These are phyloP conservation scores for Panicum virgatum DNA, from an alignment of 202 grass and related monocot species.

Conservation along the genomic window DNA sequence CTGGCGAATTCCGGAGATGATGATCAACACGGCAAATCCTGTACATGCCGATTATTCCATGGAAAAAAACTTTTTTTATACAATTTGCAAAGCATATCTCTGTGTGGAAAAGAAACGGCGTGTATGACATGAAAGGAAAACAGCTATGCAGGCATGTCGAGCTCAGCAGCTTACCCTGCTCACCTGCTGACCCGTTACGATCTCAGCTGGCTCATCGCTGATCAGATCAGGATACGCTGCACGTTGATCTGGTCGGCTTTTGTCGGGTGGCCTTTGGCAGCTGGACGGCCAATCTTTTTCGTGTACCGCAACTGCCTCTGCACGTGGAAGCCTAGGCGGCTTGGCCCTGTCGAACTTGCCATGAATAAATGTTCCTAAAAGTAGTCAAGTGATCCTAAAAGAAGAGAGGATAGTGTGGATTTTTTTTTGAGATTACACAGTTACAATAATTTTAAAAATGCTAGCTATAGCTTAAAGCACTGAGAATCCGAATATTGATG, in stretches of 20 bases:
- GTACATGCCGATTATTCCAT: neutral
- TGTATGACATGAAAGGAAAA: neutral
- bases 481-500: neutral
- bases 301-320: neutral
- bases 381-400: neutral
- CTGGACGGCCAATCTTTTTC: neutral
- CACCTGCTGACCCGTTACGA: neutral
- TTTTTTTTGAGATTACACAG: too few relatives aligned
- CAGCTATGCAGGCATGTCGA: neutral
- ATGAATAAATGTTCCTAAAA: neutral
- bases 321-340: neutral
- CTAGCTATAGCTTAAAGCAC: neutral
- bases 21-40: neutral
- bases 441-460: neutral
- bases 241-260: neutral
- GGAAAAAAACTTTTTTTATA: neutral
- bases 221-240: neutral
- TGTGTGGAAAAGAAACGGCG: neutral
- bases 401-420: neutral
- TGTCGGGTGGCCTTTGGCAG: neutral
- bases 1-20: neutral
- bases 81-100: neutral
- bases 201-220: neutral
- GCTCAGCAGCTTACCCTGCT: neutral
- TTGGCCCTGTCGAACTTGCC: neutral